Evolutionary conservation across 768 basidiomycete species (phyloP), one percentile per base, ranked within the genome.

Genomic region (Gymnopilus dilepis): DNA sequence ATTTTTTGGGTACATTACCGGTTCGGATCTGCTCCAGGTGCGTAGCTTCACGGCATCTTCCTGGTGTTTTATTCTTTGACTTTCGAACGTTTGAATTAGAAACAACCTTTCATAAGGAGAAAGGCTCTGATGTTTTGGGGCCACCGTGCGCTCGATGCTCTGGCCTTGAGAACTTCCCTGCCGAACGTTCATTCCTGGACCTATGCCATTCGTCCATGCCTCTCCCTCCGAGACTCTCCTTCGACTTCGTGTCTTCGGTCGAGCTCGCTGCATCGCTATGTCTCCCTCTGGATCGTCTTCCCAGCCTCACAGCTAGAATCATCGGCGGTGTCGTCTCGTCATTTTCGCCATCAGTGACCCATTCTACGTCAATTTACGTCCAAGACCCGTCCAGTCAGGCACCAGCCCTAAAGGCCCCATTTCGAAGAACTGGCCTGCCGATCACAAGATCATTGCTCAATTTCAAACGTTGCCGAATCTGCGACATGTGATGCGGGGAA

Each of bases 311-410:
- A 26, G 22, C 11, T 47, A 6, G 11, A 3, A 47, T 2, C 26
- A 47, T 26, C 4, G 24, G n/a, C 7, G 12, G 6, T 13, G 24
- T 26, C n/a, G 24, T 26, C 24, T 47, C 45, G 45, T 24, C 45
- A 47, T 47, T 47, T 47, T 47, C 45, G 45, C 26, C 45, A 47
- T 47, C 24, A 3, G 1, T 47, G 45, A 28, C 17, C 11, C 26
- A 47, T 47, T 47, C 24, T 47, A 28, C 45, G 45, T 47, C 45
- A 47, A 47, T 45, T 22, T 47, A 47, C 45, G 45, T 47, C 45
- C 45, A 28, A 47, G 45, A 47, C 45, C 45, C 45, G 45, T 12
- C 15, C 45, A 47, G 13, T 47, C 45, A 47, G 45, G 45, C 45
- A 47, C 45, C 19, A 43, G 15, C 45, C 24, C 24, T 26, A 45